Conservation (phyloP, 805 yeast genomes). For the Hemisphaericaspora nanyangensis region DNA sequence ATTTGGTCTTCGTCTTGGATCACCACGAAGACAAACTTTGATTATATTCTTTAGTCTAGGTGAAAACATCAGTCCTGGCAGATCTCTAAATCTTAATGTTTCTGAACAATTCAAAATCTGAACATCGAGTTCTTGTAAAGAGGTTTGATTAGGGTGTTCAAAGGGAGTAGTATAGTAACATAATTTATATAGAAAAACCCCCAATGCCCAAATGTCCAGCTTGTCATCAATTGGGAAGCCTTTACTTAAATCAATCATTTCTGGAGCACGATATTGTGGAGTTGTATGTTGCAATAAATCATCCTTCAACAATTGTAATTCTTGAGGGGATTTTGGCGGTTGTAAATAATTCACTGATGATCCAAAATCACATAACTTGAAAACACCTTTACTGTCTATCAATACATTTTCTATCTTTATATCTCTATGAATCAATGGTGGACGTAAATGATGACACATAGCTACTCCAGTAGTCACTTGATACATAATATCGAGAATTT, state of each 20-base stretch:
- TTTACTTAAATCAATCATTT: constrained; percentile 70
- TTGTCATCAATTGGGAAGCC: constrained; percentile 76
- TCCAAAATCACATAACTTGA: constrained; percentile 79
- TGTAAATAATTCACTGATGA: constrained; percentile 65
- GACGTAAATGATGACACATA: constrained; percentile 68
- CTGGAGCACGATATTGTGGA: constrained; percentile 82
- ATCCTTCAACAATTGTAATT: constrained; percentile 54
- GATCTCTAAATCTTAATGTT: constrained; percentile 45
- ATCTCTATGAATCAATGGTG: constrained; percentile 75
- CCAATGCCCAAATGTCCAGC: constrained; percentile 83
- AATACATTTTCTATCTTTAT: constrained; percentile 80
- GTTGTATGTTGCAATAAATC: constrained; percentile 79
- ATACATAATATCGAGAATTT: constrained; percentile 62
- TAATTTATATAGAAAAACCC: constrained; percentile 70
- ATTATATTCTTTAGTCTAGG: constrained; percentile 62
- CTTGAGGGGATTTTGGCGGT: constrained; percentile 60
- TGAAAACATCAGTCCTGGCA: constrained; percentile 46
- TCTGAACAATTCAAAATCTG: constrained; percentile 58
- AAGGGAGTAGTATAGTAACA: constrained; percentile 84
- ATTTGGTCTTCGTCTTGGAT: constrained; percentile 71
- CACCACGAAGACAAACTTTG: constrained; percentile 54
- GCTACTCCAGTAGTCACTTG: constrained; percentile 73
- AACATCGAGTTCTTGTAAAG: constrained; percentile 44
- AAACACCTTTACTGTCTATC: constrained; percentile 53
- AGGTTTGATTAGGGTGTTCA: constrained; percentile 44